These are phyloP conservation scores for Forsythia viridissima DNA, from an alignment of 257 asterid genomes.

Conservation along the genomic window DNA sequence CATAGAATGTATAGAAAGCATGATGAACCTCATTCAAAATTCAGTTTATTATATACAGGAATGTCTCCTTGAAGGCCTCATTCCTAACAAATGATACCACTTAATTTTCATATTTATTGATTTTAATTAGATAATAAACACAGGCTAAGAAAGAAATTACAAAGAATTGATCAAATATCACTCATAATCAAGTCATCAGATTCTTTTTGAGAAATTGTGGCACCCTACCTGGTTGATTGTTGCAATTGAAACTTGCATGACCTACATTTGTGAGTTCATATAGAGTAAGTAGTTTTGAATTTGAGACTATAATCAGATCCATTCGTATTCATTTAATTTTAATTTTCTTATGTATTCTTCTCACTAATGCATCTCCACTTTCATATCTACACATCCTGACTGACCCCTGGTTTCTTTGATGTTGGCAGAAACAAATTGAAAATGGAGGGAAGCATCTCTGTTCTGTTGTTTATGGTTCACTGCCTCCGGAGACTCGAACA, in stretches of 20 bases:
- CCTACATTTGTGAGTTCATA: background rate
- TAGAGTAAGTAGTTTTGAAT: no score
- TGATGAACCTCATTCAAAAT: background rate
- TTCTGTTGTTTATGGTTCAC: slow-evolving; percentile 96
- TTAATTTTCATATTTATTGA: background rate
- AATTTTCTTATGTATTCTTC: background rate
- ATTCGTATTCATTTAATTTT: background rate
- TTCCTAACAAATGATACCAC: no score
- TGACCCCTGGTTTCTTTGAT: slow-evolving; percentile 23
- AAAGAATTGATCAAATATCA: background rate
- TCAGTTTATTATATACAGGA: no score
- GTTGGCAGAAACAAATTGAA: slow-evolving; percentile 74
- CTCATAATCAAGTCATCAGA: background rate
- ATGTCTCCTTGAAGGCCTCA: no score
- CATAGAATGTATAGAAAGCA: background rate
- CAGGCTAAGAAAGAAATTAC: background rate
- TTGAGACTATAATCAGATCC: background rate
- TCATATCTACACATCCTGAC: background rate
- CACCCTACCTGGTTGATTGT: background rate
- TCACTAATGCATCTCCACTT: slow-evolving; percentile 17
- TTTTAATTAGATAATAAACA: background rate
- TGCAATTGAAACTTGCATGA: background rate
- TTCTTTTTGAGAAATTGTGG: background rate
- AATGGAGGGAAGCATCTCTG: slow-evolving; percentile 68
- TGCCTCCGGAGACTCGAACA: slow-evolving; percentile 95